A percentile compares a stretch with the other conserved stretches of the same genome.
These are phyloP conservation scores for Colletotrichum caudatum DNA, from an alignment of 2,329 filamentous ascomycete genomes.

Conservation along the genomic window DNA sequence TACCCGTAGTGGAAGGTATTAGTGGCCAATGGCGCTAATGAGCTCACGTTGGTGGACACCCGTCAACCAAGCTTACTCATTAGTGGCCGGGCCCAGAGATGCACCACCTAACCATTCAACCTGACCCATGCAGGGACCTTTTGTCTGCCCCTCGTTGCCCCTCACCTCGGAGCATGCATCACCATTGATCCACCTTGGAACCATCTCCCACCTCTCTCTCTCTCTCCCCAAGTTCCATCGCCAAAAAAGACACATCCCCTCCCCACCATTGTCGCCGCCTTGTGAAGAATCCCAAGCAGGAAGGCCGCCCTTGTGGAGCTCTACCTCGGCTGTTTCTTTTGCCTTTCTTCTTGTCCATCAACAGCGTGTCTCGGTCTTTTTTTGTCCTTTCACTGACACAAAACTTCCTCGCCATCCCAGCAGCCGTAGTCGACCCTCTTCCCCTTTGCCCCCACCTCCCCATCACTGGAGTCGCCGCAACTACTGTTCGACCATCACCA, in stretches of 20 bases:
- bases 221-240: constrained; percentile 13
- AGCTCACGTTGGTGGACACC: constrained; percentile 1
- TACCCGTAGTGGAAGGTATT: constrained; percentile 20
- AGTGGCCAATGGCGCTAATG: constrained; percentile 7
- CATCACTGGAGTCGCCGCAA: constrained; percentile 25
- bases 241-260: constrained; percentile 11
- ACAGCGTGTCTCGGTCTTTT: background rate
- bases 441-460: constrained; percentile 25
- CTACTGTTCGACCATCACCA: constrained; percentile 45
- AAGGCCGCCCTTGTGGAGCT: constrained; percentile 38
- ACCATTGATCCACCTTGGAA: constrained; percentile 29
- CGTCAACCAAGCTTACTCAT: constrained; percentile 19
- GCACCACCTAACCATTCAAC: constrained; percentile 12
- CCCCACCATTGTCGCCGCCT: constrained; percentile 26
- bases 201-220: constrained; percentile 7
- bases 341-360: background rate
- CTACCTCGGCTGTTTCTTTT: constrained; percentile 22
- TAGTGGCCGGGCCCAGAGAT: background rate
- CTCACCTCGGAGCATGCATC: constrained; percentile 40
- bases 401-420: constrained; percentile 7
- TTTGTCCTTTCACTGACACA: constrained; percentile 25
- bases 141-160: constrained; percentile 42
- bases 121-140: constrained; percentile 42
- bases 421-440: constrained; percentile 21
- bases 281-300: constrained; percentile 33